Conservation (phyloP, 2,329 filamentous ascomycete species). For the Coniochaeta ligniaria region DNA sequence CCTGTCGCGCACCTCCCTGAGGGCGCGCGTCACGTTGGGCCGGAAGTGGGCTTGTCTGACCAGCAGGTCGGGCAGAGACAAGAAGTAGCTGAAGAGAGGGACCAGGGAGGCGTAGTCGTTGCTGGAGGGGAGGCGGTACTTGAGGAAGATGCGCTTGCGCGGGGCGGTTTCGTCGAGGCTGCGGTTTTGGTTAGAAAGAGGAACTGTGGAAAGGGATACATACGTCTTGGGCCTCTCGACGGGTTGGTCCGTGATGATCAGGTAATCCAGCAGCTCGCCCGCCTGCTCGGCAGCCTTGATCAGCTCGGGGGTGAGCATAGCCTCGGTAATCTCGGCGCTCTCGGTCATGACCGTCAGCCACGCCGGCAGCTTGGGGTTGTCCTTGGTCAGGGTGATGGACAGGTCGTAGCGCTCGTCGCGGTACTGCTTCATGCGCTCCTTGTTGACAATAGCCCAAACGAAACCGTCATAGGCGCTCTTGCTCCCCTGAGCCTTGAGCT, state of each 20-base stretch:
- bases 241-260: constrained; percentile 87
- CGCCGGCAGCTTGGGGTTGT: constrained; percentile 77
- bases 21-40: constrained; percentile 79
- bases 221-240: constrained; percentile 79
- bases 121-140: constrained; percentile 59
- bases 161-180: constrained; percentile 78
- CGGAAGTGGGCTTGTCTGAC: constrained; percentile 77
- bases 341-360: constrained; percentile 97
- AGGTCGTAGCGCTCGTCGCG: constrained; percentile 92
- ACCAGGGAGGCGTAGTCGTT: constrained; percentile 59
- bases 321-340: constrained; percentile 87
- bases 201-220: constrained; percentile 21
- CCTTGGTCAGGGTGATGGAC: constrained; percentile 88
- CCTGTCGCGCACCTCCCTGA: constrained; percentile 72
- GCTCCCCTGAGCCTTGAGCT: constrained; percentile 46
- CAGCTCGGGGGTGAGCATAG: constrained; percentile 80
- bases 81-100: constrained; percentile 72
- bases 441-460: constrained; percentile 93
- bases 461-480: constrained; percentile 80
- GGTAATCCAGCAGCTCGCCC: constrained; percentile 75
- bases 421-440: constrained; percentile 83
- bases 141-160: constrained; percentile 81
- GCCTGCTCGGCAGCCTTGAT: constrained; percentile 70
- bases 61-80: constrained; percentile 78
- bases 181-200: neutral